Percentiles rank a stretch among this genome's conserved stretches.
These are phyloP conservation scores for Nannochloropsis gaditana DNA, from an alignment of 108 stramenopile genomes.

Conservation along the genomic window DNA sequence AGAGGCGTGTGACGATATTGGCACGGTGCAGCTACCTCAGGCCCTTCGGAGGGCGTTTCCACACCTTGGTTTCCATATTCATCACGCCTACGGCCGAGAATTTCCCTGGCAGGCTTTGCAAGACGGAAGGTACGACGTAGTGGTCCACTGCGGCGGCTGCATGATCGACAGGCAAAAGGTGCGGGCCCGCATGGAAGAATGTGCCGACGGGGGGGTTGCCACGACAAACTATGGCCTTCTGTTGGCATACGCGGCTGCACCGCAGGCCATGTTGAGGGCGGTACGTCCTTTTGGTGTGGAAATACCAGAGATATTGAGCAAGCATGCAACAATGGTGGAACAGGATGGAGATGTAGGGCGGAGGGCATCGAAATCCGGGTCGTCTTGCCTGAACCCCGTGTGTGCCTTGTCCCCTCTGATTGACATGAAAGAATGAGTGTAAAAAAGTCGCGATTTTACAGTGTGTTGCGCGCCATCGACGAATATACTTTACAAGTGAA, in stretches of 20 bases:
- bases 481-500: too few relatives aligned
- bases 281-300: not conserved
- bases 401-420: not conserved
- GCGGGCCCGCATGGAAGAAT: not conserved
- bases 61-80: not conserved
- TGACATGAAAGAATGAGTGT: too few relatives aligned
- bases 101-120: not conserved
- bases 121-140: not conserved
- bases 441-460: too few relatives aligned
- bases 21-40: not conserved
- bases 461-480: too few relatives aligned
- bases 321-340: not conserved
- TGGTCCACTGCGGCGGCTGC: not conserved
- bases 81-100: slow-evolving; percentile 17
- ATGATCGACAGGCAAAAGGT: not conserved
- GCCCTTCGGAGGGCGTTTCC: not conserved
- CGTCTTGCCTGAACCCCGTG: not conserved
- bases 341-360: not conserved
- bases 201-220: not conserved
- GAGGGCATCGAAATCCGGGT: too few relatives aligned
- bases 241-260: slow-evolving; percentile 6
- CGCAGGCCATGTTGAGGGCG: not conserved
- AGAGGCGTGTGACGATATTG: slow-evolving; percentile 15
- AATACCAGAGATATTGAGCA: not conserved
- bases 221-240: slow-evolving; percentile 11